Evolutionary conservation across 352 stramenopile genomes (phyloP).

Genomic region (Blastocystis sp.): DNA sequence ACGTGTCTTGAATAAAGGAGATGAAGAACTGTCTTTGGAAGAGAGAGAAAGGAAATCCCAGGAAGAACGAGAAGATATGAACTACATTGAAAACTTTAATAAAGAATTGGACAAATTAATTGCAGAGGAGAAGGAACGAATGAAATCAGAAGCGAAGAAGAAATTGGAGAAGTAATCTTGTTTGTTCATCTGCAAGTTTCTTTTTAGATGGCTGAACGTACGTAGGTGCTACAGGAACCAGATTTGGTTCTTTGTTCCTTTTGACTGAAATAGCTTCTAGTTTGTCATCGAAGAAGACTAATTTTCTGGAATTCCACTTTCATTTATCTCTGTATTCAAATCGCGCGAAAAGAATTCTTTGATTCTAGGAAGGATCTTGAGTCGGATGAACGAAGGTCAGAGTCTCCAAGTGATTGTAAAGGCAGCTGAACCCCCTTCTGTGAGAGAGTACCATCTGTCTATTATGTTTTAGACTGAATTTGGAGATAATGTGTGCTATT

Average conservation of each 20-base stretch:
- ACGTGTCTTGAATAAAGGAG: constrained; percentile 53
- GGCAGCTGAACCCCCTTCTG: background rate
- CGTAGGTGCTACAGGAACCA: too few species aligned
- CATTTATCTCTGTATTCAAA: background rate
- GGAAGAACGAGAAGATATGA: constrained; percentile 38
- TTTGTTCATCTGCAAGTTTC: background rate
- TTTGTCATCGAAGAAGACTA: too few species aligned
- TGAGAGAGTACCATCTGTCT: too few species aligned
- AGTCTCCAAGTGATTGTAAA: background rate
- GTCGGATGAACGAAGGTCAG: background rate
- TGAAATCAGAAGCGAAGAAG: constrained; percentile 39
- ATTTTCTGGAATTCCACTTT: too few species aligned
- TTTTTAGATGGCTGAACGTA: too few species aligned
- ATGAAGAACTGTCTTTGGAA: constrained; percentile 30
- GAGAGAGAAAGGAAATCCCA: constrained; percentile 29
- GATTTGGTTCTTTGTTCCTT: too few species aligned
- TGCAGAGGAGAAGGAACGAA: constrained; percentile 54
- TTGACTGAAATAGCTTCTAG: too few species aligned
- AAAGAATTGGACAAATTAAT: constrained; percentile 49
- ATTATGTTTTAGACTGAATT: background rate
- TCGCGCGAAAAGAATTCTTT: background rate
- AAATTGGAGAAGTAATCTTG: constrained; percentile 1
- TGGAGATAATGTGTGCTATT: background rate
- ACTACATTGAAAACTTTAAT: constrained; percentile 61
- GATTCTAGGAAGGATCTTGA: too few species aligned